Evolutionary conservation across 140 eudicot species (phyloP), one percentile per base, ranked within the genome.

Genomic region (Senecio squalidus): DNA sequence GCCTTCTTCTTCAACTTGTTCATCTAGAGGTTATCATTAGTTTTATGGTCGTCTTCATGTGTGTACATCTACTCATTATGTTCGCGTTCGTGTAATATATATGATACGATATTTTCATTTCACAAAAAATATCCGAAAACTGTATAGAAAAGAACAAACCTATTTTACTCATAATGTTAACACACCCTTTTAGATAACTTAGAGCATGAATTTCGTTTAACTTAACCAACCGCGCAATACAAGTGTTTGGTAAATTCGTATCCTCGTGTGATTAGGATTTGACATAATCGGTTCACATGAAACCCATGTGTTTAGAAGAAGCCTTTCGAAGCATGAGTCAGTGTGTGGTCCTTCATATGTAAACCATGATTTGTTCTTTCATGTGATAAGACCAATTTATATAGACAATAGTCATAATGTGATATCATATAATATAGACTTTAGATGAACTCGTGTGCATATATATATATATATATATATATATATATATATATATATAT

Each of bases 1-100:
- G 39, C 48, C 58, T 27, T 43, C 70, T 29, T 72, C 77, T 49
- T 72, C 67, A 72, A 64, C 67, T 72, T 71, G 76, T 55, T 36
- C 64, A 62, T 71, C 71, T 55, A 64, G 77, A 72, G 77, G 72
- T 64, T 72, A 72, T 47, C 39, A 64, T 64, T 45, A 27, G 66
- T 49, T 56, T 45, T 36, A 55, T 72, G 55, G 72, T 72, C 77
- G 38, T 64, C 77, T 15, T 72, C 77, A 56, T 25, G 55, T 25
- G 48, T 60, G 30, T 51, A 28, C 55, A 36, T 60, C 45, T 50
- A 24, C 47, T 50, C 65, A 24, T 25, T 21, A 33, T n/a, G 25
- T 34, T 20, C 20, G 4, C 17, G 38, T 49, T 4, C 21, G 5
- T 34, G n/a, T 34, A 36, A 4, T 9, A 1, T 36, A 36, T 36